Base-by-base conservation (phyloP, 164 flowering plant species). In the Chimonanthus salicifolius region DNA sequence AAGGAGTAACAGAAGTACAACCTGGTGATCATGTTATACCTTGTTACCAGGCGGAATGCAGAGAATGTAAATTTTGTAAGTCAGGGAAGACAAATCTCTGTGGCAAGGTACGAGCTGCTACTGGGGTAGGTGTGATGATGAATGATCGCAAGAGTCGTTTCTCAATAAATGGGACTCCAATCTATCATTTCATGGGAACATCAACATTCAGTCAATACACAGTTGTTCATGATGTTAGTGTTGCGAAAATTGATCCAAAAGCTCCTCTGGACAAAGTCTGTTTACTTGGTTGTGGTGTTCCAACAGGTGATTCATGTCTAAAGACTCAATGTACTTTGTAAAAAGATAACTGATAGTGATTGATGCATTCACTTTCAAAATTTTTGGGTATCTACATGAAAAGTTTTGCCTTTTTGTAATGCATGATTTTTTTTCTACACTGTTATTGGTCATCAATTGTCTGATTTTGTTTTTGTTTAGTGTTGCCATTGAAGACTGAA, bases 151-250 rank as follows among this genome's bases (percentile, higher is more conserved):
- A 94, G 85, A 88, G 94, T 76, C 97, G 98, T 48, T 94, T 96
- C 87, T 94, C 98, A 3, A 66, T 90, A 46, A 91, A 90, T 67
- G 99, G 98, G 72, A 94, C 83, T 33, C 92, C 98, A 13, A 85
- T 96, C 72, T 96, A 92, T 77, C 99, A 96, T 82, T 96, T 96
- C 85, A 94, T 96, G 99, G 99, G 99, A 73, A 94, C 98, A 72
- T 96, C 99, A 10, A 96, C 99, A 4, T 96, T 96, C 76, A 96
- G 94, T 78, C 97, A 96, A 78, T 96, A 96, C 84, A 89, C 97
- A 4, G 99, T 96, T 70, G 97, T 92, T 4, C 99, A 96, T 80
- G 98, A 90, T 82, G 98, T 92, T 10, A 94, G 98, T 79, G 98
- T 94, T 81, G 99, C 98, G 20, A 96, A 94, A 76, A 90, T 94